Percentiles rank a stretch among this genome's conserved stretches.
Evolutionary conservation across 2,329 filamentous ascomycete genomes (phyloP).

Genomic region (Calonectria pseudoreteaudii): DNA sequence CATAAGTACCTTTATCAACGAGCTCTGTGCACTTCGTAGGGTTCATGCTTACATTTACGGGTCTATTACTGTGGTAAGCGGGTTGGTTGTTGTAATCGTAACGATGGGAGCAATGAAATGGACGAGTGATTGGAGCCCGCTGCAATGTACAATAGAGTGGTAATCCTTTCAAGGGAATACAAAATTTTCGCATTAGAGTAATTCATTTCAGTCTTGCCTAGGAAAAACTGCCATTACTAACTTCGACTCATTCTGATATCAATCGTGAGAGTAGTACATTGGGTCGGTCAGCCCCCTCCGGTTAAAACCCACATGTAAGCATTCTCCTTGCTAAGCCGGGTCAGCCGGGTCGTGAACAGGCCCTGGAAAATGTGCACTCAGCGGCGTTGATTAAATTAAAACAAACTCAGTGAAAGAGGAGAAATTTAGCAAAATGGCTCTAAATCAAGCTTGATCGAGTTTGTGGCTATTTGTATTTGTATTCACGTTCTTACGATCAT

Average conservation of each 20-base stretch:
- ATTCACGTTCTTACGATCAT: too few species aligned
- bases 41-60: neutral
- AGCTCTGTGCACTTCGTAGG: neutral
- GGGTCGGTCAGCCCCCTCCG: neutral
- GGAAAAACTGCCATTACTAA: neutral
- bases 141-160: neutral
- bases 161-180: neutral
- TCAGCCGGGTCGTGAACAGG: neutral
- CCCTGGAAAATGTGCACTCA: too few species aligned
- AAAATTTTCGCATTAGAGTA: neutral
- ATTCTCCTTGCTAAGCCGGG: neutral
- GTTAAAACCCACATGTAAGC: neutral
- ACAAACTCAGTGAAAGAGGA: too few species aligned
- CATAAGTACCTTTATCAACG: neutral
- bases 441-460: too few species aligned
- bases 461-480: too few species aligned
- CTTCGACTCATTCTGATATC: neutral
- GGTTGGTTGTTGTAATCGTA: neutral
- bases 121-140: neutral
- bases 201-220: neutral
- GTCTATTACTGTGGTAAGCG: neutral
- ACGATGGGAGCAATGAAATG: neutral
- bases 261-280: neutral
- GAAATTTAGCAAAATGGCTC: too few species aligned
- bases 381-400: too few species aligned